Conservation (phyloP, 345 rosid species). For the Punica granatum region DNA sequence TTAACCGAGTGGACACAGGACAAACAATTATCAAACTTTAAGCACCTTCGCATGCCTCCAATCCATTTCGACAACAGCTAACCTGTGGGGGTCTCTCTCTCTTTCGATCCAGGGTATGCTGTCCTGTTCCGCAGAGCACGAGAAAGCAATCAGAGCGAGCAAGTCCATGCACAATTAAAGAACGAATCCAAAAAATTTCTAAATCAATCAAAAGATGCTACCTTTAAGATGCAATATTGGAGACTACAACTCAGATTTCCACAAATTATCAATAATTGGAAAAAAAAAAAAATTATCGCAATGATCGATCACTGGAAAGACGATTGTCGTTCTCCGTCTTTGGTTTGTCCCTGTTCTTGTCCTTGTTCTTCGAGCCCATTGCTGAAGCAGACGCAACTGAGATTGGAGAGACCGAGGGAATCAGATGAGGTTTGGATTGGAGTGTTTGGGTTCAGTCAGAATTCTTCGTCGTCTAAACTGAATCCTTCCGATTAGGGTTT, state of each 20-base stretch:
- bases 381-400: not conserved
- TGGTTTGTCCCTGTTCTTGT: conserved; percentile 1
- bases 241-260: no score
- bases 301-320: no score
- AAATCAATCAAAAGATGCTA: not conserved
- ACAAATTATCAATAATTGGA: no score
- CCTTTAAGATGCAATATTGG: no score
- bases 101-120: conserved; percentile 42
- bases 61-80: conserved; percentile 81
- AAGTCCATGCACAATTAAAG: not conserved
- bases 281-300: no score
- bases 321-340: not conserved
- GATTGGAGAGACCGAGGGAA: not conserved
- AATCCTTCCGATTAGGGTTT: no score
- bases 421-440: not conserved
- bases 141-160: not conserved
- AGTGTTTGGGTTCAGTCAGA: not conserved
- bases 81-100: conserved; percentile 73
- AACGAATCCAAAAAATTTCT: not conserved
- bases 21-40: not conserved
- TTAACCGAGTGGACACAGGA: not conserved
- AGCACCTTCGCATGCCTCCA: conserved; percentile 85
- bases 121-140: conserved; percentile 38
- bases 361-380: conserved; percentile 30
- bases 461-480: no score